These are phyloP conservation scores for Phytophthora pini DNA, from an alignment of 352 stramenopile species.

Conservation along the genomic window DNA sequence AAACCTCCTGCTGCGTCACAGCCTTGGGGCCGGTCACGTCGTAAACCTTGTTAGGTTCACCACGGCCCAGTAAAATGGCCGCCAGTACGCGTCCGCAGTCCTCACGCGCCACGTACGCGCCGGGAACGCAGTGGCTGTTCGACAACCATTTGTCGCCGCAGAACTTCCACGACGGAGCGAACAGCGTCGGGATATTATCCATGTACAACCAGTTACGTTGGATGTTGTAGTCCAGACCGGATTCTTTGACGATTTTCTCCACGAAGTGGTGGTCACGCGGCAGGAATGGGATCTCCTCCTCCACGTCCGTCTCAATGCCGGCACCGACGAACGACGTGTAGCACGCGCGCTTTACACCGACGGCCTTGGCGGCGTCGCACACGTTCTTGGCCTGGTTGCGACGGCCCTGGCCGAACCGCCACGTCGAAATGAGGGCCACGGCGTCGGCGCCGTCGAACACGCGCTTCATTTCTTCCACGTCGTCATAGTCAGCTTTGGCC, in stretches of 20 bases:
- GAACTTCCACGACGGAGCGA: conserved; percentile 38
- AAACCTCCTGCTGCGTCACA: conserved; percentile 26
- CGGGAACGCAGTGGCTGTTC: conserved; percentile 32
- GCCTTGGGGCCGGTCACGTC: conserved; percentile 30
- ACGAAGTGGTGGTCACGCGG: conserved; percentile 37
- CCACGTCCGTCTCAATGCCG: conserved; percentile 21
- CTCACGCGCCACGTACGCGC: conserved; percentile 34
- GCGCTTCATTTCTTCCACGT: conserved; percentile 27
- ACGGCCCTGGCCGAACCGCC: conserved; percentile 27
- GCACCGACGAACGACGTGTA: conserved; percentile 41
- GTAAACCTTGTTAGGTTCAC: conserved; percentile 39
- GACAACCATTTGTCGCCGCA: conserved; percentile 36
- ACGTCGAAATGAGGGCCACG: conserved; percentile 33
- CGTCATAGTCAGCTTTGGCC: conserved; percentile 27
- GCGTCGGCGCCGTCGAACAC: conserved; percentile 29
- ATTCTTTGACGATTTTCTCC: conserved; percentile 30
- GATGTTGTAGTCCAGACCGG: conserved; percentile 38
- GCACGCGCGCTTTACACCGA: conserved; percentile 34
- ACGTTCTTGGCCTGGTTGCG: conserved; percentile 32
- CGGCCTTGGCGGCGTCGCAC: conserved; percentile 22
- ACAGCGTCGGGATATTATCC: conserved; percentile 38
- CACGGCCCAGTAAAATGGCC: conserved; percentile 27
- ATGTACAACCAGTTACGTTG: conserved; percentile 43
- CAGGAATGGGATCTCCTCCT: conserved; percentile 40
- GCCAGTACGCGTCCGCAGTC: conserved; percentile 35